phyloP scores from a whole-genome alignment of 2,329 filamentous ascomycete species.

The Emydomyces testavorans region DNA sequence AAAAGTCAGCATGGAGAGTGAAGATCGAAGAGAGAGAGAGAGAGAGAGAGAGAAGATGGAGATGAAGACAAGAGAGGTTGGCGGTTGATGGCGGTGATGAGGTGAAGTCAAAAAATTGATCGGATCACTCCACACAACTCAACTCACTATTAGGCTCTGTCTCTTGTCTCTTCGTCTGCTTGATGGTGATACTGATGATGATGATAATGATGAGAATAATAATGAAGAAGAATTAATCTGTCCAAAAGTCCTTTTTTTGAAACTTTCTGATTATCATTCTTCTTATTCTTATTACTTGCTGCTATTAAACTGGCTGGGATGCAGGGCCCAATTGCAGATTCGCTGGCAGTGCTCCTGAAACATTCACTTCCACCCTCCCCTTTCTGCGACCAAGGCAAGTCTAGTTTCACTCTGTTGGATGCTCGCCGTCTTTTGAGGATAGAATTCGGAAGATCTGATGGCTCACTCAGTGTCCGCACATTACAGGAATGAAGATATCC shows the following conservation, averaged over 20 bases:
- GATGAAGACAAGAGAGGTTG: too few species aligned
- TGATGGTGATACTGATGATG: too few species aligned
- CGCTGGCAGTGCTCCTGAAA: constrained; percentile 4
- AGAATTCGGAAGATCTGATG: neutral
- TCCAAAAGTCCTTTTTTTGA: constrained; percentile 7
- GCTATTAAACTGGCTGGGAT: constrained; percentile 1
- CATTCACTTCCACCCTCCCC: neutral
- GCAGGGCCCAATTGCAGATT: constrained; percentile 1
- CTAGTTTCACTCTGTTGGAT: neutral
- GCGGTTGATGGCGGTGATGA: too few species aligned
- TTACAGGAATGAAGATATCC: neutral
- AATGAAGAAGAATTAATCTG: neutral
- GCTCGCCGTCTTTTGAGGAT: neutral
- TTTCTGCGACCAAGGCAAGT: neutral
- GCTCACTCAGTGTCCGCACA: neutral
- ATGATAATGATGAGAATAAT: too few species aligned
- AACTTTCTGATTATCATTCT: constrained; percentile 10
- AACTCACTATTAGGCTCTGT: too few species aligned
- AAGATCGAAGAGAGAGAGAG: neutral
- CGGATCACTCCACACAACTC: too few species aligned
- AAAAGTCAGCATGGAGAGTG: constrained; percentile 14
- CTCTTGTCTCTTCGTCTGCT: neutral
- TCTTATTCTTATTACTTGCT: too few species aligned
- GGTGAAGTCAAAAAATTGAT: too few species aligned
- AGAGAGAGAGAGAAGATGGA: neutral